Evolutionary conservation across 2,329 filamentous ascomycete species (phyloP), one percentile per base, ranked within the genome.

Genomic region (Gremmenia infestans): DNA sequence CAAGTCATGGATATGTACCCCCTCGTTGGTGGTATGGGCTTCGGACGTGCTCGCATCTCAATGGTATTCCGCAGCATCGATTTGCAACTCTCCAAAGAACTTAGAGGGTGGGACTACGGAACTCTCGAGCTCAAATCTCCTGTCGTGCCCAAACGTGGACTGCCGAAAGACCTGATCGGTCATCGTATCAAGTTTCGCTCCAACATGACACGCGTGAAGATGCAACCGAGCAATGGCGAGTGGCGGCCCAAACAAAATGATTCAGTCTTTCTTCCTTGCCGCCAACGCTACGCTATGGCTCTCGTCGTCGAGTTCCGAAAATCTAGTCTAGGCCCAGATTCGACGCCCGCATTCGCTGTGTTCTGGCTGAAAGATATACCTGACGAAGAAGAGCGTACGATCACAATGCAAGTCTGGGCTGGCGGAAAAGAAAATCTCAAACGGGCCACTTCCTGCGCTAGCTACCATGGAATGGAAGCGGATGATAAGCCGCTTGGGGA

Each of bases 11-110:
- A 81, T 7, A 81, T 76, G 56, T 91, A 82, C 66, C 87, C 88
- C 0, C 70, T 91, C 2, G 78, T 82, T 5, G 88, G 88, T 3
- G 88, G 88, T 0, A 79, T 90, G n/a, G 88, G 87, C 3, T 88
- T 83, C 61, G 88, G 88, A 1, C 79, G 85, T 43, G 78, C 81
- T 40, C 77, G 87, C 11, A 77, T 91, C 54, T 89, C 86, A 15
- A 77, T 91, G 74, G 83, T 91, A 2, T 91, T 88, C 78, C 80
- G 88, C 46, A 87, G 85, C 54, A 77, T 90, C 2, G 78, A 86
- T 56, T 70, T 88, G 1, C 78, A 86, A 62, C 72, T 84, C 2
- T 83, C 84, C 1, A 73, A 70, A 5, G 76, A 81, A 50, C 69
- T 86, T 35, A 72, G 82, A 0, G 88, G 88, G 1, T 90, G 87